A percentile compares a stretch with the other conserved stretches of the same genome.
These are phyloP conservation scores for Naegleria gruberi DNA, from an alignment of 208 protist species.

Conservation along the genomic window DNA sequence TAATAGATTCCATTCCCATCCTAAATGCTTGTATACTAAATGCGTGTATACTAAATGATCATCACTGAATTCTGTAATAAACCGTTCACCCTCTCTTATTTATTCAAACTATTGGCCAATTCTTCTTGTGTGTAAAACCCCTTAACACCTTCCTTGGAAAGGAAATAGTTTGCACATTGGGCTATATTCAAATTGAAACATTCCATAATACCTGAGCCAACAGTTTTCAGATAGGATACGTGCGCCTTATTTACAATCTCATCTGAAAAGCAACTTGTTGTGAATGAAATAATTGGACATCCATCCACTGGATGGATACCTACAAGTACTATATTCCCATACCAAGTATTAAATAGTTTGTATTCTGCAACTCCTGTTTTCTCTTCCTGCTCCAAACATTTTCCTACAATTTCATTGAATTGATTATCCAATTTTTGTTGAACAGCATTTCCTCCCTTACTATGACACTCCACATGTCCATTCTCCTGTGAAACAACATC, in stretches of 20 bases:
- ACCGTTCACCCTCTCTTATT: no score
- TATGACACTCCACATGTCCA: not conserved
- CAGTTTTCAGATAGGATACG: not conserved
- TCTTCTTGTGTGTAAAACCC: not conserved
- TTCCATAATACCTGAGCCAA: not conserved
- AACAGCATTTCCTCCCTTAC: not conserved
- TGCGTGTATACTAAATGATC: no score
- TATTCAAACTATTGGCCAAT: no score
- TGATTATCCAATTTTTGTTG: not conserved
- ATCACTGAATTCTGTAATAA: no score
- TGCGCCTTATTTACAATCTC: not conserved
- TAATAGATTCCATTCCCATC: no score
- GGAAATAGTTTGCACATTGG: not conserved
- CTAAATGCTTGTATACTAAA: no score
- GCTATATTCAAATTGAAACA: not conserved
- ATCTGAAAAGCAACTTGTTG: not conserved
- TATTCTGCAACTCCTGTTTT: not conserved
- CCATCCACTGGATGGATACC: not conserved
- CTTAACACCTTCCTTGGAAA: not conserved
- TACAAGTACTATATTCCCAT: not conserved
- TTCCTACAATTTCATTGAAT: not conserved
- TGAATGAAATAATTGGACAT: not conserved
- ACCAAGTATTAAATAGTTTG: not conserved
- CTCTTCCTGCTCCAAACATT: not conserved
- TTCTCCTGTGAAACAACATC: not conserved